Evolutionary conservation across 1,284 basidiomycete species (phyloP), one percentile per base, ranked within the genome.

Genomic region (Boletus mariae): DNA sequence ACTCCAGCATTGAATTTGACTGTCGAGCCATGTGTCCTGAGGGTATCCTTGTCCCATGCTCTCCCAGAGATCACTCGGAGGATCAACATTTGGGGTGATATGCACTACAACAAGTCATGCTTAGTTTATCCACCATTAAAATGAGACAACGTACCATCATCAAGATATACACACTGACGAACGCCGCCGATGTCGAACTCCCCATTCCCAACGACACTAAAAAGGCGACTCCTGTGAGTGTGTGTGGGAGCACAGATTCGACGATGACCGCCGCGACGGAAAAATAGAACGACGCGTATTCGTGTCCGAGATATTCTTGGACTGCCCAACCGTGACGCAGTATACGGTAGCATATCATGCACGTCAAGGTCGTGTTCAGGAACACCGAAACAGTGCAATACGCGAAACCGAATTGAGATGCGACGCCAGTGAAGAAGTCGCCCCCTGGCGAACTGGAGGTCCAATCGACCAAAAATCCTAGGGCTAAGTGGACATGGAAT

Each of bases 1-100:
- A 1, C 2, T 15, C 2, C 42, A 12, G 29, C 45, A 35, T 26
- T 49, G 52, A 64, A 64, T 32, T 34, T 31, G 46, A 57, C 5
- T 1, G 53, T 47, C 29, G 63, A 56, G 3, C 5, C 0, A 3
- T 35, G 11, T n/a, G 15, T 5, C 12, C 15, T 28, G 12, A 32
- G 41, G 3, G 55, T 55, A 12, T 61, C 46, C 9, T 20, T 38
- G 23, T 48, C 34, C 60, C 56, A 54, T 26, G 57, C 60, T n/a
- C 46, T 59, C 32, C 61, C 54, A 17, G 17, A 11, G 37, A 61
- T 45, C 10, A 66, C 57, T 12, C 59, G 53, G 13, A 68, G 52
- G 43, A 69, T 66, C 29, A 70, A 29, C 45, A 67, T 52, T 38
- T 70, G 68, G 0, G 64, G 68, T 15, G 64, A 70, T 54, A 70